Evolutionary conservation across 2,329 filamentous ascomycete genomes (phyloP).

Genomic region (Aspergillus ochraceoroseus): DNA sequence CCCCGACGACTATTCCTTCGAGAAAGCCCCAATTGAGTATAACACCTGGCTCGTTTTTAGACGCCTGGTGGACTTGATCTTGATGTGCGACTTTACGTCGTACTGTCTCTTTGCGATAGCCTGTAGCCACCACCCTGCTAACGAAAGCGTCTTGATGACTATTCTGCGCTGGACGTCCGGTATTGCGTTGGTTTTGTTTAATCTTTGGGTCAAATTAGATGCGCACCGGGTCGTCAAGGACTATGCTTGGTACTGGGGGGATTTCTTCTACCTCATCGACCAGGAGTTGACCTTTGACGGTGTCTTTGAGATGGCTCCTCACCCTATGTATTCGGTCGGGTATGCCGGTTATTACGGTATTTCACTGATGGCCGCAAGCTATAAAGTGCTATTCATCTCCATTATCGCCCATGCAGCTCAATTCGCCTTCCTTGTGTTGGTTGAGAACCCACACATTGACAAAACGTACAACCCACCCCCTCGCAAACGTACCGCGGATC

Average conservation of each 20-base stretch:
- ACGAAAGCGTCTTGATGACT: conserved; percentile 66
- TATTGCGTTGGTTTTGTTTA: conserved; percentile 78
- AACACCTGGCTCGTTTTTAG: conserved; percentile 98
- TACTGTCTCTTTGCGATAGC: conserved; percentile 95
- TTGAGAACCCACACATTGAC: conserved; percentile 97
- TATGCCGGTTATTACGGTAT: conserved; percentile 98
- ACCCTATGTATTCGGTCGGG: conserved; percentile 98
- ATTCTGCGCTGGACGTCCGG: conserved; percentile 73
- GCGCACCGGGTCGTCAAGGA: conserved; percentile 97
- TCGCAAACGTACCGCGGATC: conserved; percentile 47
- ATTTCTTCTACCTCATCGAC: conserved; percentile 98
- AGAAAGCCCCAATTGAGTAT: conserved; percentile 91
- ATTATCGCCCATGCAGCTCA: conserved; percentile 91
- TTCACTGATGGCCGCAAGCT: conserved; percentile 95
- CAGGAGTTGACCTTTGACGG: conserved; percentile 97
- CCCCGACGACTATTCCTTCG: conserved; percentile 86
- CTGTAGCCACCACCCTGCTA: conserved; percentile 68
- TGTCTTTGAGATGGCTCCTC: conserved; percentile 97
- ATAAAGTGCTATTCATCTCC: conserved; percentile 94
- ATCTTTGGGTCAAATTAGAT: conserved; percentile 97
- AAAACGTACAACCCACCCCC: conserved; percentile 94
- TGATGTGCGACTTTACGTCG: conserved; percentile 98
- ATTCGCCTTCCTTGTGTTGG: conserved; percentile 82
- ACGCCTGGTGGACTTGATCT: conserved; percentile 87
- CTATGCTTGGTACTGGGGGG: conserved; percentile 99